Percentiles rank a stretch among this genome's conserved stretches.
Evolutionary conservation across 192 early-diverging fungal genomes (phyloP).

Genomic region (Mortierella hygrophila): DNA sequence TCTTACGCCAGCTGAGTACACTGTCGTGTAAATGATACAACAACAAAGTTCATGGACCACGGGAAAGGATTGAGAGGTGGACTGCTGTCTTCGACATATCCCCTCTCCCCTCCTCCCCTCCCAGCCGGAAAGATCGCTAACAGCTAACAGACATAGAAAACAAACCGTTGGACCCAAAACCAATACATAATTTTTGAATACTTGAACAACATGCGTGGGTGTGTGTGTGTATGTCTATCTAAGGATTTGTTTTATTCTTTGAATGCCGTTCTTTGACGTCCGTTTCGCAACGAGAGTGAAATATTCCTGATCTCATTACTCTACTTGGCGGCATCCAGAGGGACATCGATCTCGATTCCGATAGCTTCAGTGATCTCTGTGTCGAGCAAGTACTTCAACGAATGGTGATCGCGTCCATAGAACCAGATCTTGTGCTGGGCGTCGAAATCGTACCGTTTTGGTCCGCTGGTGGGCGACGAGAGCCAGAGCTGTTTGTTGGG

Average conservation of each 20-base stretch:
- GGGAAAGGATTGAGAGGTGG: neutral
- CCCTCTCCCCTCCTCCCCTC: neutral
- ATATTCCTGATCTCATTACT: neutral
- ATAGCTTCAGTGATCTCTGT: constrained; percentile 73
- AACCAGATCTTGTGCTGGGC: constrained; percentile 74
- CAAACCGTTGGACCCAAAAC: too few relatives aligned
- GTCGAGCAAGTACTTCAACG: constrained; percentile 76
- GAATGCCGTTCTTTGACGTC: too few relatives aligned
- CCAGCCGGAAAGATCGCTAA: too few relatives aligned
- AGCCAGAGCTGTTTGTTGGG: constrained; percentile 99
- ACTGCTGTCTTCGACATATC: neutral
- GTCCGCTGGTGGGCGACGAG: constrained; percentile 92
- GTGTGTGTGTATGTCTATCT: too few relatives aligned
- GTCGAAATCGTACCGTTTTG: constrained; percentile 88
- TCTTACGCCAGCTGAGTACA: constrained; percentile 85
- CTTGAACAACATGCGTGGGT: too few relatives aligned
- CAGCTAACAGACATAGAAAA: too few relatives aligned
- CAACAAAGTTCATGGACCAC: neutral
- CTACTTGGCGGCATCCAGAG: constrained; percentile 30
- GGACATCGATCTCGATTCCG: constrained; percentile 58
- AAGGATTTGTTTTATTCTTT: too few relatives aligned
- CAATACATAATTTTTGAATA: too few relatives aligned
- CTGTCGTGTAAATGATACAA: constrained; percentile 72
- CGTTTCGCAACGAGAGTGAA: too few relatives aligned
- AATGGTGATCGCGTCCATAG: constrained; percentile 77